Evolutionary conservation across 257 asterid genomes (phyloP), one percentile per base, ranked within the genome.

Genomic region (Rhazya stricta): DNA sequence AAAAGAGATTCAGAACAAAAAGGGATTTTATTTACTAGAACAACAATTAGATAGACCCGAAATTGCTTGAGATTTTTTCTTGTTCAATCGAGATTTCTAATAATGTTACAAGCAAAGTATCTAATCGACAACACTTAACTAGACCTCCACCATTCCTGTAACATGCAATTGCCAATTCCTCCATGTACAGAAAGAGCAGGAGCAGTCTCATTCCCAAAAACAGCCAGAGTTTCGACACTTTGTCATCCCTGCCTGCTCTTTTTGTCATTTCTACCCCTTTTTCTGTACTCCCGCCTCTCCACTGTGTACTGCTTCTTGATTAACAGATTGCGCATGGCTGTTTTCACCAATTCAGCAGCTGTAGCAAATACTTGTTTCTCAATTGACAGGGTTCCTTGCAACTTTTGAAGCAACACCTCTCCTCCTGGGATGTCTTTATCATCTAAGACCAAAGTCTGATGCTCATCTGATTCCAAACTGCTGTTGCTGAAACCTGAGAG

Each of bases 271-370:
- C 97, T 79, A 37, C 97, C 97, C 72, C 84, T 75, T 77, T 94
- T 94, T 79, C 93, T 88, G 43, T 83, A 32, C 77, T 94, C 97
- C 9, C 97, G 86, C 67, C 88, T 86, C 67, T 91, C 97, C 0
- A 76, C 72, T 45, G 97, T 83, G 85, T 89, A 91, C 63, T 89
- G 92, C 84, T 95, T 92, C 91, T 95, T 95, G 83, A 91, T 89
- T 63, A 95, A 83, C 69, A 91, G 86, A 86, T 89, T 95, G 67
- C 91, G 85, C 94, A 92, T 88, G 10, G 98, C 86, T 0, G 84
- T 83, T 86, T 91, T 89, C 43, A 95, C 94, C 7, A 98, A 94
- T 75, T 86, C 94, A 9, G 97, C 92, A 37, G 97, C 93, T 32
- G 86, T 54, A 0, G 89, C 73, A 51, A 89, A 84, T 9, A 86